Percentiles rank a stretch among this genome's conserved stretches.
Evolutionary conservation across 805 yeast genomes (phyloP).

Genomic region (Monosporozyma siamensis): DNA sequence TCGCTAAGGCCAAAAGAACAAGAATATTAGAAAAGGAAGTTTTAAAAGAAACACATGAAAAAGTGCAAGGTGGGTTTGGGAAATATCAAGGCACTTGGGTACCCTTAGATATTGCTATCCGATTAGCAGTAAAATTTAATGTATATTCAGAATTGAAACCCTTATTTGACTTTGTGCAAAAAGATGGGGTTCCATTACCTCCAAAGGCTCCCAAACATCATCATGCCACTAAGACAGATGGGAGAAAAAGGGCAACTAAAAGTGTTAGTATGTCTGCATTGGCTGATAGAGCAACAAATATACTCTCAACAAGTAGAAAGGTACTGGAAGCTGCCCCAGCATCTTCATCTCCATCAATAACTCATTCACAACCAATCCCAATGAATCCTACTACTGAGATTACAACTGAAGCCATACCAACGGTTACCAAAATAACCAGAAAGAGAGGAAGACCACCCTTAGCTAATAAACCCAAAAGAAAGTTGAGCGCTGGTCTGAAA

Average conservation of each 20-base stretch:
- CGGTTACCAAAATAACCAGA: slow-evolving; percentile 20
- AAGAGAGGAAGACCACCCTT: slow-evolving; percentile 29
- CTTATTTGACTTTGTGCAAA: slow-evolving; percentile 49
- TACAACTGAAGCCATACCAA: slow-evolving; percentile 8
- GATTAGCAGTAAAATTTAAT: slow-evolving; percentile 53
- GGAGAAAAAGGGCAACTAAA: slow-evolving; percentile 23
- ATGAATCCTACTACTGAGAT: background rate
- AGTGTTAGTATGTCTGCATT: slow-evolving; percentile 18
- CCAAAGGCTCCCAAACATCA: slow-evolving; percentile 62
- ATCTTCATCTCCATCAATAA: background rate
- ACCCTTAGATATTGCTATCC: slow-evolving; percentile 65
- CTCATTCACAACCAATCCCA: background rate
- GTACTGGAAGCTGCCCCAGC: background rate
- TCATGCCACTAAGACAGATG: slow-evolving; percentile 45
- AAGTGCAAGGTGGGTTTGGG: slow-evolving; percentile 96
- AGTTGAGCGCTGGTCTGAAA: slow-evolving; percentile 13
- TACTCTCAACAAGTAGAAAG: background rate
- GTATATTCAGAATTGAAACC: slow-evolving; percentile 58
- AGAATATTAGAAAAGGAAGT: slow-evolving; percentile 87
- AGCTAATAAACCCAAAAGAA: slow-evolving; percentile 15
- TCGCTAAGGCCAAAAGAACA: slow-evolving; percentile 89
- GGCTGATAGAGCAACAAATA: slow-evolving; percentile 10
- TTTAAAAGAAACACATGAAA: slow-evolving; percentile 79
- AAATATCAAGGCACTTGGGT: slow-evolving; percentile 97
- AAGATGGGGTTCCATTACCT: slow-evolving; percentile 42